Evolutionary conservation across 352 stramenopile species (phyloP).

Genomic region (Phytophthora tubulina): DNA sequence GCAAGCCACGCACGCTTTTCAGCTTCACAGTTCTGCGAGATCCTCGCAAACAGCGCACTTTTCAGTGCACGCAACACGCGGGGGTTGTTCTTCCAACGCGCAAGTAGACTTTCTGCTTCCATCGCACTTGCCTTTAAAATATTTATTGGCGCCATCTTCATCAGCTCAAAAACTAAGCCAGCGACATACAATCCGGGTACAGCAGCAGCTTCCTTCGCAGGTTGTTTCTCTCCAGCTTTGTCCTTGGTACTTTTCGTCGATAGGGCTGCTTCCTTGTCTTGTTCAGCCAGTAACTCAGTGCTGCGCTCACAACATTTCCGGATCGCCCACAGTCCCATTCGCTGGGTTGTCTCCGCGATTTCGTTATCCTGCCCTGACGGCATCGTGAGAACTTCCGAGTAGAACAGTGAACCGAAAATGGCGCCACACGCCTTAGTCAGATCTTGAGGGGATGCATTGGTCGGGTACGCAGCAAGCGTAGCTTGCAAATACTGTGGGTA

Average conservation of each 20-base stretch:
- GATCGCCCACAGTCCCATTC: conserved; percentile 63
- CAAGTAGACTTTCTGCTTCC: conserved; percentile 55
- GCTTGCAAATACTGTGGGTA: conserved; percentile 67
- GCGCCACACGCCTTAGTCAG: conserved; percentile 56
- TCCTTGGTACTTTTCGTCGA: background rate
- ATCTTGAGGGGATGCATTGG: conserved; percentile 39
- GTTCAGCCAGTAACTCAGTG: conserved; percentile 21
- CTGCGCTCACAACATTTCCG: conserved; percentile 53
- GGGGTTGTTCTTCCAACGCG: conserved; percentile 24
- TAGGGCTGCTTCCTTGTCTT: conserved; percentile 10
- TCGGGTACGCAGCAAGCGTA: conserved; percentile 54
- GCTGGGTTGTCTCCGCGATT: conserved; percentile 28
- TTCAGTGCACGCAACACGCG: conserved; percentile 46
- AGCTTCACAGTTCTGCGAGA: conserved; percentile 68
- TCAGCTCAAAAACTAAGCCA: conserved; percentile 64
- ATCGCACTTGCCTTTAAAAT: conserved; percentile 47
- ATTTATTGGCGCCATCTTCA: conserved; percentile 67
- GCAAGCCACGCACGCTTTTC: conserved; percentile 72
- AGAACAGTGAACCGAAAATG: conserved; percentile 67
- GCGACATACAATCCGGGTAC: conserved; percentile 52
- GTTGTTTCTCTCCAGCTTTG: conserved; percentile 24
- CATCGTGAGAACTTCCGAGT: conserved; percentile 37
- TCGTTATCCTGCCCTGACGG: conserved; percentile 10
- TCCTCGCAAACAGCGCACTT: conserved; percentile 47
- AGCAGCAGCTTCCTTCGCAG: too few species aligned